Evolutionary conservation across 116 monocot genomes (phyloP).

Genomic region (Zostera marina): DNA sequence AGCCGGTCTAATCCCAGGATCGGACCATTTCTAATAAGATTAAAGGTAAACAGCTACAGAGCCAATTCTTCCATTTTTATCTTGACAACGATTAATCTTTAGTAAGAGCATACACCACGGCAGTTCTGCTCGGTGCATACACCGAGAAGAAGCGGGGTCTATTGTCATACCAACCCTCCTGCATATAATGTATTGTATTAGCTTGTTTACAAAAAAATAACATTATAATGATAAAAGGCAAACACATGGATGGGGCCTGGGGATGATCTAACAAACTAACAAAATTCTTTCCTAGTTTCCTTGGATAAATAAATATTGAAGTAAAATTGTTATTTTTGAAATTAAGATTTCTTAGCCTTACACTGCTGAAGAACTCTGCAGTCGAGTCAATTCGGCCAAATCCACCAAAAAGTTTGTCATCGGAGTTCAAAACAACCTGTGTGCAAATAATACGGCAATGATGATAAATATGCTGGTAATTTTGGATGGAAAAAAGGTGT

Average conservation of each 20-base stretch:
- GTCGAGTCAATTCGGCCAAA: conserved; percentile 57
- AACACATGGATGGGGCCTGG: too few species aligned
- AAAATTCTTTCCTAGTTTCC: too few species aligned
- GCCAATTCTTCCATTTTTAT: background rate
- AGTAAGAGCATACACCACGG: conserved; percentile 55
- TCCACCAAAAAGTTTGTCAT: conserved; percentile 77
- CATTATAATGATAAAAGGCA: too few species aligned
- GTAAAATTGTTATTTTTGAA: too few species aligned
- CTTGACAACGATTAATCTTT: conserved; percentile 9
- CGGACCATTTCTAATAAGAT: background rate
- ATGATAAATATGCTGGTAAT: background rate
- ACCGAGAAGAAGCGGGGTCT: conserved; percentile 63
- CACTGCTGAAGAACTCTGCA: conserved; percentile 74
- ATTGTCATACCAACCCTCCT: conserved; percentile 60
- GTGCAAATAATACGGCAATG: background rate
- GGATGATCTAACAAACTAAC: too few species aligned
- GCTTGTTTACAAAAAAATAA: background rate
- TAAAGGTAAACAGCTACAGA: background rate
- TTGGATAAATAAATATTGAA: too few species aligned
- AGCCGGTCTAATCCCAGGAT: background rate
- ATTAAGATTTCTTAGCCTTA: conserved; percentile 16
- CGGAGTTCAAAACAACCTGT: conserved; percentile 79
- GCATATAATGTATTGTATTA: conserved; percentile 3
- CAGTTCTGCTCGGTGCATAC: conserved; percentile 89
- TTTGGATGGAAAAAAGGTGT: background rate